Percentiles rank a stretch among this genome's conserved stretches.
Evolutionary conservation across 352 stramenopile genomes (phyloP).

Genomic region (Globisporangium mamillatum): DNA sequence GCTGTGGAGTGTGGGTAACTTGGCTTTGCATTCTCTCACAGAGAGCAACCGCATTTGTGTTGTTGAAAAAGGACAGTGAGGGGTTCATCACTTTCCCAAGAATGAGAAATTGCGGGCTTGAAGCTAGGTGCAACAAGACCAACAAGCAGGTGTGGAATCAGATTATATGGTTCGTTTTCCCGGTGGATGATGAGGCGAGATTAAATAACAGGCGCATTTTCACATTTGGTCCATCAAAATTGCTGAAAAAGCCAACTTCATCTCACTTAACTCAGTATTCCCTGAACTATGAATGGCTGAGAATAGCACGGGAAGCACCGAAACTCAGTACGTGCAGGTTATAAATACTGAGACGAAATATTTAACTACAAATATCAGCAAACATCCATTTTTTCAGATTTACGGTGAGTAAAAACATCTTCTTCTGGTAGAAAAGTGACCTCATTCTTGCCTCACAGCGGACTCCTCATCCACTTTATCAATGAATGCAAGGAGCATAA

Average conservation of each 20-base stretch:
- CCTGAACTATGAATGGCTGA: not conserved
- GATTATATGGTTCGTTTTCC: not conserved
- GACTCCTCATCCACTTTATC: no score
- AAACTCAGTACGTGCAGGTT: not conserved
- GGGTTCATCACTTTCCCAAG: not conserved
- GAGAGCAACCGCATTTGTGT: not conserved
- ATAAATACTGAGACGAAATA: not conserved
- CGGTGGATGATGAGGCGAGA: not conserved
- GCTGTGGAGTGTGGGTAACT: not conserved
- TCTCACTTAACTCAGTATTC: not conserved
- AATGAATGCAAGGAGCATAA: no score
- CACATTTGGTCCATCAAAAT: not conserved
- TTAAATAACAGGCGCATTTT: not conserved
- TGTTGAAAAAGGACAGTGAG: not conserved
- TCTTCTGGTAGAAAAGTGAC: not conserved
- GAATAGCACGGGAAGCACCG: not conserved
- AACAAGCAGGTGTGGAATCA: not conserved
- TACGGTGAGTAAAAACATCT: no score
- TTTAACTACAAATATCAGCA: not conserved
- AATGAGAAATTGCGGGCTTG: not conserved
- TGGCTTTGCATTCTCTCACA: not conserved
- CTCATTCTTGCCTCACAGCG: not conserved
- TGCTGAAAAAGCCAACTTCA: not conserved
- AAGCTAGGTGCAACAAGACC: not conserved
- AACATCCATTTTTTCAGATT: not conserved